Evolutionary conservation across 345 rosid genomes (phyloP).

Genomic region (Citrus reticulata): DNA sequence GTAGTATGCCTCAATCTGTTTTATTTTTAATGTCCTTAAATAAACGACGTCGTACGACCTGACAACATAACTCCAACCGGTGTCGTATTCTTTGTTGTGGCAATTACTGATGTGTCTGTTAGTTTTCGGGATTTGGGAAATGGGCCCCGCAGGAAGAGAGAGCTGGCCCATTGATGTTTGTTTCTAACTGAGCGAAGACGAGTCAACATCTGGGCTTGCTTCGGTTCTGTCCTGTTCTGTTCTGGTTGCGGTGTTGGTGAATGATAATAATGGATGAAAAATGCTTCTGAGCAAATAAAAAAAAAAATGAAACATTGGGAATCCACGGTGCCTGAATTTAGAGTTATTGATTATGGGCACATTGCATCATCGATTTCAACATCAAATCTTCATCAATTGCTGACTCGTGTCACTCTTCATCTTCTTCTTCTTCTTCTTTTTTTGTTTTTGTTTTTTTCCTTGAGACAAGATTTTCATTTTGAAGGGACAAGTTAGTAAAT

Average conservation of each 20-base stretch:
- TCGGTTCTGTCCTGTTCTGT: too few species aligned
- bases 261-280: background rate
- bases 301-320: constrained; percentile 29
- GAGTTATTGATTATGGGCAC: background rate
- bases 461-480: too few species aligned
- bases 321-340: constrained; percentile 8
- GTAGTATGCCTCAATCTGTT: background rate
- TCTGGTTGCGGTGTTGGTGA: background rate
- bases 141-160: constrained; percentile 21
- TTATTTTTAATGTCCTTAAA: background rate
- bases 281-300: background rate
- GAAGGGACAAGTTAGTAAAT: too few species aligned
- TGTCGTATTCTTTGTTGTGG: background rate
- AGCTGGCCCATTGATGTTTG: constrained; percentile 26
- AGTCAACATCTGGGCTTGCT: constrained; percentile 34
- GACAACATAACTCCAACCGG: background rate
- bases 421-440: too few species aligned
- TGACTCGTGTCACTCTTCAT: background rate
- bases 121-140: constrained; percentile 20
- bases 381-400: background rate
- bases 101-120: background rate
- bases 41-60: background rate
- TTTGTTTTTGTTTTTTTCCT: too few species aligned
- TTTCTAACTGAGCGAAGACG: constrained; percentile 9
- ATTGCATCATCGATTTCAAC: background rate